Base-by-base conservation (phyloP, 768 basidiomycete genomes). In the Suillus clintonianus region DNA sequence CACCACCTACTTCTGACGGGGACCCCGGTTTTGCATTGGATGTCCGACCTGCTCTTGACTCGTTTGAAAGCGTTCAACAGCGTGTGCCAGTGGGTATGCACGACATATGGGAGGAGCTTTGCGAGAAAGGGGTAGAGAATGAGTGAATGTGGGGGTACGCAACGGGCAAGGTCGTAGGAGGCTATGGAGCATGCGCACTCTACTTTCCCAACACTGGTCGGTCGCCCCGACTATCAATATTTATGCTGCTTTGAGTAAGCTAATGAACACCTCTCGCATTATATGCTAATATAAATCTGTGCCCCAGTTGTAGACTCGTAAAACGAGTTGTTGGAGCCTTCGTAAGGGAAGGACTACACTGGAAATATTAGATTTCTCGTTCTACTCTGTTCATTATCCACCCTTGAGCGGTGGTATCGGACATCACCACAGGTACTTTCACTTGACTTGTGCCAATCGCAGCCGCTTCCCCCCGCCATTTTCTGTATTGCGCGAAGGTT, bases 1-100 rank as follows among this genome's bases (percentile, higher is more conserved):
- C 94, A 0, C 94, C 96, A 1, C 87, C 91, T 3, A 89, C 96
- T 62, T 82, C 87, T 9, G 91, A 97, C 68, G 97, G 97, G 9
- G 92, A 91, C 51, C 97, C 97, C 19, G 95, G 96, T 7, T 99
- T 99, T 78, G 90, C 90, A 9, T 83, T 99, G 32, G 97, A 99
- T 73, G 97, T 99, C 11, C 88, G 97, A 17, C 97, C 97, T 0
- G 97, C 97, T 0, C 77, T 99, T 60, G 97, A 99, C 77, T 91
- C 84, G 70, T 80, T 94, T 37, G 84, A 83, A 24, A 94, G 93
- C 70, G 69, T 95, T 59, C 88, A 85, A 72, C 85, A 91, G 70
- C 82, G 95, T 51, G 85, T 97, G 59, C 74, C 80, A 1, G 87
- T 84, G 27, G 89, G 90, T 1, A 86, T 90, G 24, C 83, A 87